Conservation (phyloP, 192 early-diverging fungal genomes). For the Rhizophagus clarus region DNA sequence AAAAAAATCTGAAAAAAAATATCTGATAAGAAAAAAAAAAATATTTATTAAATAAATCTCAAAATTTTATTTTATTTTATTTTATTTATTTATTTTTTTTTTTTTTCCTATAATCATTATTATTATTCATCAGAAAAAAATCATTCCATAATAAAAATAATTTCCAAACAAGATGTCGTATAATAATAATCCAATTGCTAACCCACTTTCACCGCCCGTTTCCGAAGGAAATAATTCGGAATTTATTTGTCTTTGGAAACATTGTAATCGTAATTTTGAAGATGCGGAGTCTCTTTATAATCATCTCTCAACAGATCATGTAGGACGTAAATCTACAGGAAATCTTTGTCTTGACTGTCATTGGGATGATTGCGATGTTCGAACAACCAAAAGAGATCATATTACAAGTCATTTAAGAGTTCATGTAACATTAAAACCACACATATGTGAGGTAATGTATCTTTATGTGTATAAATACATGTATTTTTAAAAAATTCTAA, state of each 20-base stretch:
- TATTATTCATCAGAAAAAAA: background rate
- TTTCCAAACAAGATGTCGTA: background rate
- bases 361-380: constrained; percentile 83
- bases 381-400: constrained; percentile 89
- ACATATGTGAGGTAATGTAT: constrained; percentile 69
- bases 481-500: background rate
- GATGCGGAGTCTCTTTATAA: constrained; percentile 84
- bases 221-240: background rate
- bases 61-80: too few relatives aligned
- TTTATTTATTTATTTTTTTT: too few relatives aligned
- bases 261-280: constrained; percentile 54
- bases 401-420: constrained; percentile 94
- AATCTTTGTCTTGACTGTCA: constrained; percentile 87
- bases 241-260: constrained; percentile 49
- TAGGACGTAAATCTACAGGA: constrained; percentile 85
- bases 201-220: background rate
- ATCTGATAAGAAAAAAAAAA: too few relatives aligned
- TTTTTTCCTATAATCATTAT: too few relatives aligned
- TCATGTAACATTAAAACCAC: constrained; percentile 91
- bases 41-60: too few relatives aligned
- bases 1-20: too few relatives aligned
- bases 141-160: background rate
- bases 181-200: background rate
- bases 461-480: background rate
- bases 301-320: constrained; percentile 87